Evolutionary conservation across 805 yeast genomes (phyloP).

Genomic region (Peterozyma toletana): DNA sequence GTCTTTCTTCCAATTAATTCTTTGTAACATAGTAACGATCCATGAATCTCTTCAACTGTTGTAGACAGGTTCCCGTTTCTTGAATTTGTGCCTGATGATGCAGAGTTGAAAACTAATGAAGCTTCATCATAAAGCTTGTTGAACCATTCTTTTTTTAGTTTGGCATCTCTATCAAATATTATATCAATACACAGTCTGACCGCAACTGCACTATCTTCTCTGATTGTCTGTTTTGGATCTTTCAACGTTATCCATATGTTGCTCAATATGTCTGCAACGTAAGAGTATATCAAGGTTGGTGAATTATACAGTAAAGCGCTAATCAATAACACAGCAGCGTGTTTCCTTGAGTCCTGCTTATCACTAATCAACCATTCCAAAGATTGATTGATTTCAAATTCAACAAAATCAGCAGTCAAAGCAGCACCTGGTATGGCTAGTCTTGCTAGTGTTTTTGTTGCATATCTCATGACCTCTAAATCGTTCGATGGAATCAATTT

Average conservation of each 20-base stretch:
- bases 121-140: slow-evolving; percentile 40
- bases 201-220: slow-evolving; percentile 81
- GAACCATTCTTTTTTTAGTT: slow-evolving; percentile 70
- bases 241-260: slow-evolving; percentile 84
- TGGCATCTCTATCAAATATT: slow-evolving; percentile 69
- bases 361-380: slow-evolving; percentile 90
- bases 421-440: slow-evolving; percentile 87
- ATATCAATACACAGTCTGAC: slow-evolving; percentile 73
- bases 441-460: slow-evolving; percentile 82
- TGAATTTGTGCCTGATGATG: slow-evolving; percentile 13
- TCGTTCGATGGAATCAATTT: slow-evolving; percentile 78
- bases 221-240: slow-evolving; percentile 66
- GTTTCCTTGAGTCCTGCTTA: slow-evolving; percentile 77
- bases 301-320: slow-evolving; percentile 80
- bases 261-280: slow-evolving; percentile 70
- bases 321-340: slow-evolving; percentile 82
- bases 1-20: slow-evolving; percentile 73
- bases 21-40: slow-evolving; percentile 73
- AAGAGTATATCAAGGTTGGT: slow-evolving; percentile 75
- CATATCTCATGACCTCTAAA: slow-evolving; percentile 75
- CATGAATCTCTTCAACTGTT: slow-evolving; percentile 73
- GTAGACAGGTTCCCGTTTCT: slow-evolving; percentile 14
- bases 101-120: slow-evolving; percentile 16
- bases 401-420: slow-evolving; percentile 86
- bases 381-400: slow-evolving; percentile 81